Conservation (phyloP, 345 rosid species). For the Populus davidiana region DNA sequence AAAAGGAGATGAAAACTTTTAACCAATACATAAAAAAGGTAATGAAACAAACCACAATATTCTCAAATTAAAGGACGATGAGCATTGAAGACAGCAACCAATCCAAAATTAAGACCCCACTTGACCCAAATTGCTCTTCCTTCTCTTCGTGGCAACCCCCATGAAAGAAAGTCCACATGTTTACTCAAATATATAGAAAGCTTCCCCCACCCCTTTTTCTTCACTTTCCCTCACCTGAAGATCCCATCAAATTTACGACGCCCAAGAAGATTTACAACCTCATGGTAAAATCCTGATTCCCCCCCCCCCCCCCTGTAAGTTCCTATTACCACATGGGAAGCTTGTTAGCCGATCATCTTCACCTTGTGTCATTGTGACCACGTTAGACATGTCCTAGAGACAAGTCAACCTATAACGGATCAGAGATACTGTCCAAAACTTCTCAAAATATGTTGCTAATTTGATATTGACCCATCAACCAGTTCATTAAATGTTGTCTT, state of each 20-base stretch:
- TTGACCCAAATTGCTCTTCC: conserved; percentile 33
- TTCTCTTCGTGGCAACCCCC: conserved; percentile 55
- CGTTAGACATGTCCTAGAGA: conserved; percentile 15
- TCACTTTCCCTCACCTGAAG: conserved; percentile 3
- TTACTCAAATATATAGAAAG: conserved; percentile 35
- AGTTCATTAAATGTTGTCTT: conserved; percentile 3
- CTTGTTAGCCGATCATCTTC: conserved; percentile 12
- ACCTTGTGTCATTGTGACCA: background rate
- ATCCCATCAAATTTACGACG: conserved; percentile 17
- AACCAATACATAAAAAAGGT: too few species aligned
- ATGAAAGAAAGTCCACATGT: conserved; percentile 40
- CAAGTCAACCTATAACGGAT: conserved; percentile 45
- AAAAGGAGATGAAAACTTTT: background rate
- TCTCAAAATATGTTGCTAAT: conserved; percentile 16
- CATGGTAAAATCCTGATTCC: conserved; percentile 22
- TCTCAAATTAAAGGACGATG: conserved; percentile 1
- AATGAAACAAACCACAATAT: background rate
- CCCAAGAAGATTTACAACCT: conserved; percentile 18
- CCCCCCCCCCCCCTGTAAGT: background rate
- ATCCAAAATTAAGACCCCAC: conserved; percentile 22
- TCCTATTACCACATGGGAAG: conserved; percentile 26
- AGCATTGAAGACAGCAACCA: conserved; percentile 7
- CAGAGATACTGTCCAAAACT: conserved; percentile 32
- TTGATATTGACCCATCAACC: conserved; percentile 38
- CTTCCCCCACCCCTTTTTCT: conserved; percentile 5